Base-by-base conservation (phyloP, 2,329 filamentous ascomycete species). In the Huntiella abstrusa region DNA sequence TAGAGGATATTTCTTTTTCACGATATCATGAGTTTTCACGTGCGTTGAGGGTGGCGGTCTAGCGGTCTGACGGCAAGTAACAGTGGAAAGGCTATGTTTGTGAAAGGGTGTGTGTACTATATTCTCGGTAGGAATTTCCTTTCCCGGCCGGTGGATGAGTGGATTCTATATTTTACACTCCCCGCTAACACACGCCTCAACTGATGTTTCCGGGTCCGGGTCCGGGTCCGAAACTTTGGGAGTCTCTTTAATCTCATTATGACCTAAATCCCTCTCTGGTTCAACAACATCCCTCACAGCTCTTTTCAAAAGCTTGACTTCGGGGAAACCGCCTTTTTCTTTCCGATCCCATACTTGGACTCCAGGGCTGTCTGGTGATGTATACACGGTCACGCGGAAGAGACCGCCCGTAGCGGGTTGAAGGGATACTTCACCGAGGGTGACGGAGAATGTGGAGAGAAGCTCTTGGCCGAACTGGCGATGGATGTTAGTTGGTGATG, bases 301-400 rank as follows among this genome's bases (percentile, higher is more conserved):
- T 50, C 85, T 77, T 64, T 96, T 95, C 38, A 95, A 70, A 54
- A 88, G 79, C 62, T 95, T 94, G 2, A 83, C 86, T 64, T 95
- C 86, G 51, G 88, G 91, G 62, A 98, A 98, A 0, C 91, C 87
- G 28, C 83, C 83, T 57, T 95, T 80, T 3, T 63, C 58, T 59
- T 86, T 92, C 51, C 91, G 73, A 66, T 96, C 85, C 91, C 91
- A 98, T 32, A 96, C 66, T 2, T 80, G 57, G 22, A 28, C 22
- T 28, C 22, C 22, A 7, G 22, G 22, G 8, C 22, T 28, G 7
- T 28, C 22, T 7, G 28, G 69, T 28, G 22, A 52, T 33, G 54
- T 62, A 41, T 64, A 63, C 47, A 93, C 72, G 49, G 78, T 71
- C 10, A 96, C 78, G 16, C 74, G 69, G 57, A 96, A 98, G 2